Conservation (phyloP, 106 monocot species). For the Cymbidium sinense region DNA sequence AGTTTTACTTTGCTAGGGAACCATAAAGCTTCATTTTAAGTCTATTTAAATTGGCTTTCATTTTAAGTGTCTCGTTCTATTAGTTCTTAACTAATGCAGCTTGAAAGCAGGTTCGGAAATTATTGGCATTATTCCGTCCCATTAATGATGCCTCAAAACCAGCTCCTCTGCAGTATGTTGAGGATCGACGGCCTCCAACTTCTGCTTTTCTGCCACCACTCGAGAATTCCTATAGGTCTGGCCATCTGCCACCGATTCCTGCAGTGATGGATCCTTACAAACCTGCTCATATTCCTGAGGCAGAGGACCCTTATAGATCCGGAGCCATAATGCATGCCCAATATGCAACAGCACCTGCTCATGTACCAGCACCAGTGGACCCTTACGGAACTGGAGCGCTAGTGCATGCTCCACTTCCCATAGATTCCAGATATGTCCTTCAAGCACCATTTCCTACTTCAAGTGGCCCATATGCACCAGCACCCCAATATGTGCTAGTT, state of each 20-base stretch:
- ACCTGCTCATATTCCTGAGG: conserved; percentile 5
- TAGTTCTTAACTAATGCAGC: neutral
- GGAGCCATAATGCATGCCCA: neutral
- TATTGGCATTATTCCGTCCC: conserved; percentile 41
- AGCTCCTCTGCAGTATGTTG: conserved; percentile 10
- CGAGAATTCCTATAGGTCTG: conserved; percentile 15
- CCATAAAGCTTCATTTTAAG: neutral
- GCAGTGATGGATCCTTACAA: neutral
- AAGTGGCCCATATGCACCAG: conserved; percentile 7
- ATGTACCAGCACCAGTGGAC: neutral
- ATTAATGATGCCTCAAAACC: conserved; percentile 6
- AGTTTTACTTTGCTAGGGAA: neutral
- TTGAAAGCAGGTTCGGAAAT: conserved; percentile 35
- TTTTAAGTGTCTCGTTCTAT: neutral
- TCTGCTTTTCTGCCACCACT: conserved; percentile 10
- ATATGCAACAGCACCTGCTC: no score
- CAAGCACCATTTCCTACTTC: neutral
- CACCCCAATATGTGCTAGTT: neutral
- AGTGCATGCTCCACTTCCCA: conserved; percentile 1
- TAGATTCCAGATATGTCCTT: neutral
- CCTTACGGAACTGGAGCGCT: conserved; percentile 10
- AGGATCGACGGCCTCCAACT: conserved; percentile 3
- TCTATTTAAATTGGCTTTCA: neutral
- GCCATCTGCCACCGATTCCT: neutral
- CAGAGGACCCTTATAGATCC: neutral